Base-by-base conservation (phyloP, 371 early-diverging fungal genomes). In the Actinomucor elegans region DNA sequence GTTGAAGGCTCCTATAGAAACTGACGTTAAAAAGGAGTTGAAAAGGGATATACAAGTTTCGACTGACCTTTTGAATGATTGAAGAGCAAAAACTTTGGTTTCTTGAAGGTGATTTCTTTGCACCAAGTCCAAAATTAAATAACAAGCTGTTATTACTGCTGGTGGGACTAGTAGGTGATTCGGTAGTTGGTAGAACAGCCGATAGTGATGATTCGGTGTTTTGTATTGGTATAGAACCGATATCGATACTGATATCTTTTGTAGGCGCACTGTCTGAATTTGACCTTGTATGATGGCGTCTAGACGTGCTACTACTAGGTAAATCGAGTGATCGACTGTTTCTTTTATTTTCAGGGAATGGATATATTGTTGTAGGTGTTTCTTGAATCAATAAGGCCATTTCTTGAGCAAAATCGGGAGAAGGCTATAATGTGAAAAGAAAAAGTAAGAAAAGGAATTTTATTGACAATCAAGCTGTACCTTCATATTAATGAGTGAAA, bases 401-500 rank as follows among this genome's bases (percentile, higher is more conserved):
- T 55, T 55, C 26, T 43, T 55, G 47, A n/a, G n/a, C n/a, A n/a
- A n/a, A n/a, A n/a, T n/a, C n/a, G n/a, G n/a, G n/a, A n/a, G n/a
- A n/a, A n/a, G 41, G 40, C 21, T n/a, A n/a, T 28, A 26, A 37
- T 29, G 38, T 10, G n/a, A n/a, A n/a, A n/a, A n/a, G n/a, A n/a
- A n/a, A n/a, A n/a, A n/a, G n/a, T n/a, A n/a, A n/a, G n/a, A n/a
- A n/a, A n/a, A n/a, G 14, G 17, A 26, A 27, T 6, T 9, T 0
- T 27, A 28, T n/a, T n/a, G n/a, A 43, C 26, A 27, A 28, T 27
- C n/a, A 27, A 26, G 17, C 28, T 59, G 61, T 70, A 73, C 79
- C 71, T 83, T 81, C 43, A 92, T 86, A 21, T 79, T 78, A 41
- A 83, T 73, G 60, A 94, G 81, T 17, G 94, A 89, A 38, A 95